Percentiles rank a stretch among this genome's conserved stretches.
These are phyloP conservation scores for Lineolata rhizophorae DNA, from an alignment of 495 filamentous ascomycete genomes.

Conservation along the genomic window DNA sequence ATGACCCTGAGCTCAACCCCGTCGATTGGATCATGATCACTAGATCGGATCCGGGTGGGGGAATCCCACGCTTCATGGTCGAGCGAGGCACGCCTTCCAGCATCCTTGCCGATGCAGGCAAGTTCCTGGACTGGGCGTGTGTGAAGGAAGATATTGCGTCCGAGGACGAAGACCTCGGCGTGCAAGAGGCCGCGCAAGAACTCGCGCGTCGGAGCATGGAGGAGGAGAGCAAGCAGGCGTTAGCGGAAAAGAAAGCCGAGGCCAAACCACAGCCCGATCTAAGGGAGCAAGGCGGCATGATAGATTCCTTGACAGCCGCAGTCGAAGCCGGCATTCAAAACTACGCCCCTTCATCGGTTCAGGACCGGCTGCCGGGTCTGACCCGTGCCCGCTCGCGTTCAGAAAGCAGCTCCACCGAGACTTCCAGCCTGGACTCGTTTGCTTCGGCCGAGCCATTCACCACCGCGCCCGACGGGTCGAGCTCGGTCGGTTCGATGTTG, in stretches of 20 bases:
- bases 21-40: conserved; percentile 97
- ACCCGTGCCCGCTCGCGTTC: neutral
- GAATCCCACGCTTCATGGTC: conserved; percentile 82
- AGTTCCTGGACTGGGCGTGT: conserved; percentile 72
- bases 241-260: neutral
- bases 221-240: neutral
- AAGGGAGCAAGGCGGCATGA: too few relatives aligned
- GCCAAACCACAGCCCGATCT: too few relatives aligned
- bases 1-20: conserved; percentile 33
- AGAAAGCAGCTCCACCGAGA: conserved; percentile 1
- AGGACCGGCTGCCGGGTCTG: neutral
- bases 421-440: conserved; percentile 13
- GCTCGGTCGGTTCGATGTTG: too few relatives aligned
- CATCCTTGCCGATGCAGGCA: conserved; percentile 60
- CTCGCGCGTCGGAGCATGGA: neutral
- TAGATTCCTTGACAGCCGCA: conserved; percentile 3
- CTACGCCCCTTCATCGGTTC: neutral
- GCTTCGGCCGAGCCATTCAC: conserved; percentile 16
- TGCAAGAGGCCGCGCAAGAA: conserved; percentile 5
- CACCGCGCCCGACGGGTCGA: conserved; percentile 3
- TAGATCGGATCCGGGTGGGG: conserved; percentile 81
- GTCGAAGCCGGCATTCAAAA: conserved; percentile 3
- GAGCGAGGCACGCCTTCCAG: conserved; percentile 75
- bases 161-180: conserved; percentile 11
- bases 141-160: conserved; percentile 26